A percentile compares a stretch with the other conserved stretches of the same genome.
phyloP scores from a whole-genome alignment of 192 early-diverging fungal species.

The Chytriomyces confervae region DNA sequence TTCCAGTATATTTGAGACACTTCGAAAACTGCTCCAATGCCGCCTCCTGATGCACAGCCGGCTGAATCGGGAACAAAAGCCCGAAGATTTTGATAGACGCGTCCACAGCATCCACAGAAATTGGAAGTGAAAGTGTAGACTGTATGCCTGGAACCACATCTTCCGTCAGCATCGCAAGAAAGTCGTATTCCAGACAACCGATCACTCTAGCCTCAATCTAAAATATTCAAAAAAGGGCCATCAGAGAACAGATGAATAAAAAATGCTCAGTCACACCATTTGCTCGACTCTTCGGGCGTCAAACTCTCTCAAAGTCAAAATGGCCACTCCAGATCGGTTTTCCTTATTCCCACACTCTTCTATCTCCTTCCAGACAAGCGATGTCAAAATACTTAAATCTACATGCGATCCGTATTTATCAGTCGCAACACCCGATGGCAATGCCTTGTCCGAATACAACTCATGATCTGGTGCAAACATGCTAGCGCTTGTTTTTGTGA shows the following conservation, averaged over 20 bases:
- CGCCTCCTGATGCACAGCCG: conserved; percentile 74
- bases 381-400: conserved; percentile 21
- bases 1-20: conserved; percentile 57
- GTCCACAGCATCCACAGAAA: conserved; percentile 70
- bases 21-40: conserved; percentile 77
- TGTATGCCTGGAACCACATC: neutral
- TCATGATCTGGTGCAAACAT: conserved; percentile 59
- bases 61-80: conserved; percentile 71
- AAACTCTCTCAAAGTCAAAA: conserved; percentile 37
- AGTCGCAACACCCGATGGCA: neutral
- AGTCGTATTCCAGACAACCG: conserved; percentile 13
- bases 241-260: neutral
- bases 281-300: conserved; percentile 52
- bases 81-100: conserved; percentile 79
- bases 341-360: conserved; percentile 24
- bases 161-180: conserved; percentile 17
- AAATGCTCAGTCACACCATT: conserved; percentile 41
- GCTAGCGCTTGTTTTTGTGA: conserved; percentile 45
- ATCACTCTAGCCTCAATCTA: conserved; percentile 3
- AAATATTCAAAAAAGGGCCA: neutral
- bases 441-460: conserved; percentile 17
- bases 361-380: conserved; percentile 24
- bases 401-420: conserved; percentile 11
- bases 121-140: conserved; percentile 31
- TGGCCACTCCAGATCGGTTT: conserved; percentile 14